phyloP scores from a whole-genome alignment of 139 green algal species.

The Dunaliella sp. region DNA sequence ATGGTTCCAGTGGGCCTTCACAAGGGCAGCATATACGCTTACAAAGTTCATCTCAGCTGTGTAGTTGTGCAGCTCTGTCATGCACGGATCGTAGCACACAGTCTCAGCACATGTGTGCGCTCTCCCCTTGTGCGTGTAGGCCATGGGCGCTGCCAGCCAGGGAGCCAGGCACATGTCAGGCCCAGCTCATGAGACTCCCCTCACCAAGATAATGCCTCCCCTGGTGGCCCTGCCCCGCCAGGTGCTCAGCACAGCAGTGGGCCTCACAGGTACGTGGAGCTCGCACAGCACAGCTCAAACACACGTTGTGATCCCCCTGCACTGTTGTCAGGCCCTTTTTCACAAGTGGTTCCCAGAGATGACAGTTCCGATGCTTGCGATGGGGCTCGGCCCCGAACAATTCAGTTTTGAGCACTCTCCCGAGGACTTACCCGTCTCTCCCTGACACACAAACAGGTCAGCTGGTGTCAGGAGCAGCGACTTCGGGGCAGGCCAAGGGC shows the following conservation, averaged over 20 bases:
- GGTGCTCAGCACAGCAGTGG: conserved; percentile 23
- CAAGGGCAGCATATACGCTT: not conserved
- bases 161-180: not conserved
- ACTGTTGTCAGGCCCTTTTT: no score
- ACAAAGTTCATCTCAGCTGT: not conserved
- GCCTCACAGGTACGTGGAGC: conserved; percentile 20
- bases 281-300: no score
- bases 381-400: not conserved
- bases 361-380: not conserved
- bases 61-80: not conserved
- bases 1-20: not conserved
- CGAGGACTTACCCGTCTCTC: no score
- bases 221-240: conserved; percentile 40
- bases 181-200: conserved; percentile 30
- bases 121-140: no score
- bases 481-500: conserved; percentile 30
- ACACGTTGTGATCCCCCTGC: no score
- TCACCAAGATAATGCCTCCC: conserved; percentile 40
- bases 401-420: not conserved
- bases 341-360: not conserved
- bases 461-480: conserved; percentile 27
- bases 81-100: not conserved
- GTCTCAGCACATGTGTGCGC: no score
- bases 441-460: no score
- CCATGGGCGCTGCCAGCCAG: not conserved